phyloP scores from a whole-genome alignment of 179 eudicot species.

The Pouteria campechiana region DNA sequence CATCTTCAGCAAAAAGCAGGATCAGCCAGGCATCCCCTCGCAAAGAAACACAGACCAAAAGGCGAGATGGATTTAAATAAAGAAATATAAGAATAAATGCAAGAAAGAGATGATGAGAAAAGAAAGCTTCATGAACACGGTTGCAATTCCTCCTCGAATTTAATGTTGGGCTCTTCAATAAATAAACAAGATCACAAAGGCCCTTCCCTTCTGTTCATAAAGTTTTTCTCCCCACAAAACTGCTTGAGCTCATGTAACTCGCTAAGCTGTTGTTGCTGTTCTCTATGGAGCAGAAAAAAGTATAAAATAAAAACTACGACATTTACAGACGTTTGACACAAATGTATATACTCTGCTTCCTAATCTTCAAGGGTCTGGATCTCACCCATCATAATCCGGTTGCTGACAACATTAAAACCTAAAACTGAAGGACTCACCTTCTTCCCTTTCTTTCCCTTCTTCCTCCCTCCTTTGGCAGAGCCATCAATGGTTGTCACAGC shows the following conservation, averaged over 20 bases:
- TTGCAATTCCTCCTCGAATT: no score
- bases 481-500: constrained; percentile 25
- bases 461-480: constrained; percentile 62
- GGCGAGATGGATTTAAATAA: no score
- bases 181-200: no score
- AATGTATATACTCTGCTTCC: constrained; percentile 41
- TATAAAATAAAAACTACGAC: constrained; percentile 8
- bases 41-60: no score
- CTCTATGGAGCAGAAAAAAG: constrained; percentile 10
- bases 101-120: no score
- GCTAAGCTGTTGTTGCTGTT: constrained; percentile 23
- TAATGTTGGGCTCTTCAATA: no score
- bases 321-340: constrained; percentile 29
- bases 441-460: constrained; percentile 95
- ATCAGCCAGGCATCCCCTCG: no score
- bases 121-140: no score
- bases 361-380: constrained; percentile 85
- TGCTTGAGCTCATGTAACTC: constrained; percentile 23
- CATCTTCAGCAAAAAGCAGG: no score
- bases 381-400: constrained; percentile 99
- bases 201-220: no score
- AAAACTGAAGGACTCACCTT: constrained; percentile 71
- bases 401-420: constrained; percentile 95
- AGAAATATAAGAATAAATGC: no score
- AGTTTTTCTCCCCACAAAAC: no score